These are phyloP conservation scores for Ambrosiella cleistominuta DNA, from an alignment of 2,329 filamentous ascomycete genomes.

Conservation along the genomic window DNA sequence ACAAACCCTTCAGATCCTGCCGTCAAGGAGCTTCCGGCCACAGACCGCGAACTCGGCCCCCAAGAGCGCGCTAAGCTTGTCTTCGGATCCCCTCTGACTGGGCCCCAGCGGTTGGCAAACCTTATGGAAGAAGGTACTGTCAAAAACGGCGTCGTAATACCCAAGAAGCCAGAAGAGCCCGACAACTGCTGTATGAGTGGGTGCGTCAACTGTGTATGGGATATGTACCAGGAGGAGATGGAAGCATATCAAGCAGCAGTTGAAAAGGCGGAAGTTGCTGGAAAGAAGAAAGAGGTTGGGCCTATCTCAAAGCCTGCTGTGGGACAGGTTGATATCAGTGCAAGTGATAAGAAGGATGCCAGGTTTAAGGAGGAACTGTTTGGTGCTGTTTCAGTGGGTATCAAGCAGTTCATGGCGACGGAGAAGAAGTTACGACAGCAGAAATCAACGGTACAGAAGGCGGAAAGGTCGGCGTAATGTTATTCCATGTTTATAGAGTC, in stretches of 20 bases:
- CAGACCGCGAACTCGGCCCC: constrained; percentile 27
- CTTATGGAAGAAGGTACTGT: constrained; percentile 28
- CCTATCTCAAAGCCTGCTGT: not conserved
- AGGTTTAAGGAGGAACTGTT: constrained; percentile 51
- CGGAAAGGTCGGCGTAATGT: not conserved
- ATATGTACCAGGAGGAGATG: constrained; percentile 75
- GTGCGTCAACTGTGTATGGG: constrained; percentile 96
- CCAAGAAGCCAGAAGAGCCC: constrained; percentile 70
- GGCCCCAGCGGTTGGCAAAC: constrained; percentile 45
- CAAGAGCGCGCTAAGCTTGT: constrained; percentile 47
- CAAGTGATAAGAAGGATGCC: not conserved
- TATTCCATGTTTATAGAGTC: not conserved
- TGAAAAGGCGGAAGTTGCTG: constrained; percentile 29
- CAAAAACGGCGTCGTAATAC: constrained; percentile 26
- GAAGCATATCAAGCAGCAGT: constrained; percentile 65
- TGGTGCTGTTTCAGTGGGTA: constrained; percentile 70
- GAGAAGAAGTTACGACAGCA: constrained; percentile 78
- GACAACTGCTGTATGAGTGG: constrained; percentile 99
- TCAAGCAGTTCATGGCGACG: constrained; percentile 91
- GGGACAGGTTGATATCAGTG: not conserved
- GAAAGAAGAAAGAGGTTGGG: constrained; percentile 3
- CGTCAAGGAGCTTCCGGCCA: constrained; percentile 18
- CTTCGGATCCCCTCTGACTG: constrained; percentile 65
- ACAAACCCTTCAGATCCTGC: constrained; percentile 11
- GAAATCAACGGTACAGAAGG: constrained; percentile 31